Base-by-base conservation (phyloP, 805 yeast species). In the Priceomyces haplophilus region DNA sequence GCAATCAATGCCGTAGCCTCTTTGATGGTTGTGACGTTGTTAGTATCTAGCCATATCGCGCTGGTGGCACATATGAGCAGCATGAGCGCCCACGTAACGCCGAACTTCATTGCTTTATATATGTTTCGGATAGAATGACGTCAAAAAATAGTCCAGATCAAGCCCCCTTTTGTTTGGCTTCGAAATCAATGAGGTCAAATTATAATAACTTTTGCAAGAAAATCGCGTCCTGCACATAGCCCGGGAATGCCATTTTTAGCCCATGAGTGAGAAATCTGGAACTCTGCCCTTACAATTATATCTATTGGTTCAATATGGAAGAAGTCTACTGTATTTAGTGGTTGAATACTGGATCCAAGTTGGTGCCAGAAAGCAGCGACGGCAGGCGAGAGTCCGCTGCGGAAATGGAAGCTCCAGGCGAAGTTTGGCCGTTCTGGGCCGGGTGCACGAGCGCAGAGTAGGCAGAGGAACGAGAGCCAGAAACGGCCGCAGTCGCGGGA, bases 1-100 rank as follows among this genome's bases (percentile, higher is more conserved):
- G 82, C 81, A 15, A 89, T 69, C 36, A 79, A 61, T 0, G 82
- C 68, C 2, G 85, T 78, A 1, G 83, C 90, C 25, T 67, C 58
- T 45, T 69, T 61, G 40, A 85, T 72, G 29, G 79, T 77, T 7
- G 69, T 63, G 29, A 54, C 53, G 44, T 69, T 66, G 47, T 59
- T 57, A 17, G 74, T 54, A 50, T 74, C 75, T 39, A 72, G 59
- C 48, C 51, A 47, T 33, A 67, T 49, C n/a, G 59, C 63, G 8
- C 45, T 36, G 2, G 39, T 40, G 35, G 41, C 38, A 31, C 40
- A 46, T 13, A 35, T 39, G 17, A 40, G 27, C 33, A 40, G 34
- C 30, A 35, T 32, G 21, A 45, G 13, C 24, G 41, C 33, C 24
- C 31, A 21, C 19, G 38, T n/a, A 18, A 19, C 17, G 16, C 25